Base-by-base conservation (phyloP, 371 early-diverging fungal species). In the Mucor circinelloides region DNA sequence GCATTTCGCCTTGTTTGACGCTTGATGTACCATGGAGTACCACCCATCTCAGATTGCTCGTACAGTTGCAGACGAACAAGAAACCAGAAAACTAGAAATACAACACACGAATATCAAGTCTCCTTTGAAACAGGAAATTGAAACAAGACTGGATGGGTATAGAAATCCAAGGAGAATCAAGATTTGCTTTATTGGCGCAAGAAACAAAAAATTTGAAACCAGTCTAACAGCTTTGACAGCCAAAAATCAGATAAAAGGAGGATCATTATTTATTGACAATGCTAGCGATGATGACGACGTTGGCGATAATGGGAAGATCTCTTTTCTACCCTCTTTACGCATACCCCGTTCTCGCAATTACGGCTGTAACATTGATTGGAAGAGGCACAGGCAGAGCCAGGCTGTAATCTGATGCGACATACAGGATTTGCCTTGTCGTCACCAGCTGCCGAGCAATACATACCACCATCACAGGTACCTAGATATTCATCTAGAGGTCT, bases 371-470 rank as follows among this genome's bases (percentile, higher is more conserved):
- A 62, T 46, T 62, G 62, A 23, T 62, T 62, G 17, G 62, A 62
- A 13, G 62, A 62, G 6, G 19, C 21, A 46, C 62, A 62, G 3
- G 28, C 13, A 32, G 48, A 44, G 13, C 48, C 62, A 7, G 15
- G 25, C 5, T 30, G 13, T 21, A 30, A 32, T 7, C 17, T 31
- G 3, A 21, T 62, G 8, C 62, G 50, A 44, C 62, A 62, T 3
- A 34, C 48, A 6, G 62, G 62, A 13, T 21, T 50, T 2, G 50
- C 50, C 4, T 62, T 23, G 48, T 62, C 62, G 2, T 62, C 23
- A 31, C 62, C 62, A 17, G 48, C 23, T 21, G 62, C n/a, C 13
- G 62, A 62, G 44, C 62, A 62, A 48, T 44, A 62, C 62, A 62
- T 46, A 12, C 62, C 62, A 13, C 23, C 48, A 17, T 48, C 15